Conservation (phyloP, 2,329 filamentous ascomycete species). For the Blumeria hordei region DNA sequence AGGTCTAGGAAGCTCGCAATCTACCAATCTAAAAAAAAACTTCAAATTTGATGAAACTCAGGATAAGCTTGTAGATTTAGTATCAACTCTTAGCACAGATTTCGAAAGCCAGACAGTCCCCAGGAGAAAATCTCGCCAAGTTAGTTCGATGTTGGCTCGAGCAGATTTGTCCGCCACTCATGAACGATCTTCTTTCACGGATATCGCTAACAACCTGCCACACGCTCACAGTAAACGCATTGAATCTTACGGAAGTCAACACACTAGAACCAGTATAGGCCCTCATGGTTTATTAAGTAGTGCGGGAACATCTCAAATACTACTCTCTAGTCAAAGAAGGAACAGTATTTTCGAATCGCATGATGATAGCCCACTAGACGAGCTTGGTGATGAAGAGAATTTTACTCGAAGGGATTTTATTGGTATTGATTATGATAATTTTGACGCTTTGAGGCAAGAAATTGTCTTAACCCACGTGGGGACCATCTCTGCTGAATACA, state of each 20-base stretch:
- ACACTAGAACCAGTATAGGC: conserved; percentile 31
- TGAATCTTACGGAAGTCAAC: conserved; percentile 50
- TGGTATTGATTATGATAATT: conserved; percentile 46
- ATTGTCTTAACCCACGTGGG: conserved; percentile 49
- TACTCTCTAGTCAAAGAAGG: conserved; percentile 20
- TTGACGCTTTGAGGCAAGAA: conserved; percentile 47
- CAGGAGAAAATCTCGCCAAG: conserved; percentile 43
- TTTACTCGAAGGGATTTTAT: conserved; percentile 48
- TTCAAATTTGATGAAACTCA: conserved; percentile 8
- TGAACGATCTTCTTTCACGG: conserved; percentile 57
- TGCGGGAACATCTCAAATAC: conserved; percentile 8
- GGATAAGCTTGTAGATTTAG: conserved; percentile 29
- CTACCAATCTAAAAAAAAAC: conserved; percentile 5
- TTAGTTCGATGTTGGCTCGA: conserved; percentile 76
- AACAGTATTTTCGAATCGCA: conserved; percentile 44
- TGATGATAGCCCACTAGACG: conserved; percentile 44
- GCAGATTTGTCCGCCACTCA: conserved; percentile 70
- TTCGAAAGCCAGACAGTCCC: conserved; percentile 27
- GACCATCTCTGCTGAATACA: conserved; percentile 36
- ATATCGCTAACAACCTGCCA: conserved; percentile 28
- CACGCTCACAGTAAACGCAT: conserved; percentile 19
- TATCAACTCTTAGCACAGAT: conserved; percentile 48
- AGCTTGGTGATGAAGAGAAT: conserved; percentile 34
- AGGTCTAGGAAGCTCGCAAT: conserved; percentile 33
- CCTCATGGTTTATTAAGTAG: conserved; percentile 17